Conservation (phyloP, 176 grass and related monocot species). For the Thalia dealbata region DNA sequence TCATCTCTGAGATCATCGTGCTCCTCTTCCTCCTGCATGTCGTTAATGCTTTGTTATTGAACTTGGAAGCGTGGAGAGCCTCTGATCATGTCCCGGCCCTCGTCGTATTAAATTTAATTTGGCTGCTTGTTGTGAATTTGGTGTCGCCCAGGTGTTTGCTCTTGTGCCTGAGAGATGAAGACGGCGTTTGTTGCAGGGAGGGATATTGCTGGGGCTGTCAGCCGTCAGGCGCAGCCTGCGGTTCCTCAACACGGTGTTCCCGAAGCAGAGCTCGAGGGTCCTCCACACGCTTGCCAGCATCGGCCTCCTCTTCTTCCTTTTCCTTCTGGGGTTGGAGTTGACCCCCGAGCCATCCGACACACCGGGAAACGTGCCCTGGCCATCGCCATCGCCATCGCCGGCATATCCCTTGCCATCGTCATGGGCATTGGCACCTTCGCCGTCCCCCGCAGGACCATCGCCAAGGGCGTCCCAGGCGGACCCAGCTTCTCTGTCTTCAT, state of each 20-base stretch:
- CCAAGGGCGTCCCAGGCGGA: neutral
- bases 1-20: slow-evolving; percentile 93
- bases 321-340: slow-evolving; percentile 8
- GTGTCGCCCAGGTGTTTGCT: neutral
- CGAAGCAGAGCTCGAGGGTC: slow-evolving; percentile 7
- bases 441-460: neutral
- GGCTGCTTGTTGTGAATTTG: neutral
- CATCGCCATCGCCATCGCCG: slow-evolving; percentile 9
- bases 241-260: slow-evolving; percentile 11
- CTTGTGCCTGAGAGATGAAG: neutral
- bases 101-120: neutral
- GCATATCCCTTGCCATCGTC: slow-evolving; percentile 6
- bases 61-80: neutral
- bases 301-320: slow-evolving; percentile 16
- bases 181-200: neutral
- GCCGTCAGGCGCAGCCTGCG: slow-evolving; percentile 3
- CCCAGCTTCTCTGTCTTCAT: slow-evolving; percentile 12
- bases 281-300: slow-evolving; percentile 12
- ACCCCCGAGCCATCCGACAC: slow-evolving; percentile 4
- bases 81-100: neutral
- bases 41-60: neutral
- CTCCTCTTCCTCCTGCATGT: neutral
- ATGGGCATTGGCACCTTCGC: slow-evolving; percentile 9
- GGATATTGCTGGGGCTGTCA: slow-evolving; percentile 9
- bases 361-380: neutral